These are phyloP conservation scores for Vachellia collinsii DNA, from an alignment of 306 rosid species.

Conservation along the genomic window DNA sequence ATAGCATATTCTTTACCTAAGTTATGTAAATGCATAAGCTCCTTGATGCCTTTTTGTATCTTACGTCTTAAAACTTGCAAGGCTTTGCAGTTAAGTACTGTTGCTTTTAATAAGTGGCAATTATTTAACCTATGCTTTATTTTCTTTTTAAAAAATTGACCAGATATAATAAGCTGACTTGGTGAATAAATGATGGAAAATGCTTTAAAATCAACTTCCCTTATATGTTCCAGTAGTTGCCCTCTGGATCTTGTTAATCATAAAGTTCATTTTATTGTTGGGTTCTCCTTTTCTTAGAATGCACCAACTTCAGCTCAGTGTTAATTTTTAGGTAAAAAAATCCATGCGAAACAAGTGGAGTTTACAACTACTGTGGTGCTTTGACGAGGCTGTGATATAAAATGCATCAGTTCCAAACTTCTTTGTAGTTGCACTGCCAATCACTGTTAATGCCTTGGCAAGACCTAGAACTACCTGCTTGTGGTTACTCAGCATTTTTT, in stretches of 20 bases:
- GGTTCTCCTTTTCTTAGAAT: conserved; percentile 3
- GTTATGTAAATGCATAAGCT: neutral
- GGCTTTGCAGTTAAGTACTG: conserved; percentile 11
- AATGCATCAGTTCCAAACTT: conserved; percentile 33
- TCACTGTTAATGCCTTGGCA: conserved; percentile 6
- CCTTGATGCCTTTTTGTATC: conserved; percentile 16
- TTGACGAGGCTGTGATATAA: neutral
- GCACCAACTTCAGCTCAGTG: conserved; percentile 1
- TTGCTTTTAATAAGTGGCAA: neutral
- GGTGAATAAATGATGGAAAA: conserved; percentile 1
- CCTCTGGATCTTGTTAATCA: conserved; percentile 7
- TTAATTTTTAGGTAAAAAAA: neutral
- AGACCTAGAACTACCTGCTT: conserved; percentile 1
- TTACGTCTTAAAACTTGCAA: conserved; percentile 20
- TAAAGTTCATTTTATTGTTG: neutral
- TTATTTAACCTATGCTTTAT: neutral
- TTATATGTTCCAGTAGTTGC: neutral
- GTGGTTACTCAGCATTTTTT: neutral
- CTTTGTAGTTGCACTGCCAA: conserved; percentile 8
- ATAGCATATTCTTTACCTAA: conserved; percentile 19
- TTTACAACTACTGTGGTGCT: conserved; percentile 13
- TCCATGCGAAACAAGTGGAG: neutral
- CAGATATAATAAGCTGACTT: neutral
- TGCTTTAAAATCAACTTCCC: neutral
- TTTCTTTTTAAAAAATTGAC: neutral